Evolutionary conservation across 2,329 filamentous ascomycete species (phyloP), one percentile per base, ranked within the genome.

Genomic region (Paecilomyces formosus): DNA sequence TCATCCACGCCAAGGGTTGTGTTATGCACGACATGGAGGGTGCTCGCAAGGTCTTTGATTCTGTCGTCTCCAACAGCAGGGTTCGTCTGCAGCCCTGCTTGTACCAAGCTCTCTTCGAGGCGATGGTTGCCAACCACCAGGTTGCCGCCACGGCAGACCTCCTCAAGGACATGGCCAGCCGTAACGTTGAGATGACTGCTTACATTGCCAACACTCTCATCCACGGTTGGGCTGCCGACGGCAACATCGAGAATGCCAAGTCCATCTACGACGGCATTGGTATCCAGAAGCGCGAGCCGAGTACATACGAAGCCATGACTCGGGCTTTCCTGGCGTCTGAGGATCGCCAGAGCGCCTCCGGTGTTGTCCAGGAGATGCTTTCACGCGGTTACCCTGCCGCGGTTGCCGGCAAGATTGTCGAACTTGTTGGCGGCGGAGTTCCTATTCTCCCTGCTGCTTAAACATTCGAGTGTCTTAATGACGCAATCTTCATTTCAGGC

Each of bases 141-240:
- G 92, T 97, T 51, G 79, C 81, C 28, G 87, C 88, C 61, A 93
- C 91, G 0, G 86, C 92, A 68, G 74, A 85, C 0, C 75, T 96
- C 7, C 83, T 97, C 18, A 76, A 78, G 22, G 82, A 90, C 65
- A 97, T 99, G 94, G 81, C 80, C 57, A 74, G 78, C 55, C 85
- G 85, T 60, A 78, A 85, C 39, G 87, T 99, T 11, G 88, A 92
- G 67, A 86, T 97, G 80, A 97, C 94, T 2, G 89, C 94, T 0
- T 99, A 99, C 77, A 97, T 99, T 70, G 94, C 94, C 70, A 99
- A 99, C 79, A 96, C 93, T 5, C 82, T 99, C 53, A 97, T 99
- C 69, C 92, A 97, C 70, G 94, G 94, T 63, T 99, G 94, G 93
- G 90, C 93, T 22, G 83, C 88, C 13, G 89, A 89, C 72, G 88